A percentile compares a stretch with the other conserved stretches of the same genome.
These are phyloP conservation scores for Basidioascus undulatus DNA, from an alignment of 768 basidiomycete species.

Conservation along the genomic window DNA sequence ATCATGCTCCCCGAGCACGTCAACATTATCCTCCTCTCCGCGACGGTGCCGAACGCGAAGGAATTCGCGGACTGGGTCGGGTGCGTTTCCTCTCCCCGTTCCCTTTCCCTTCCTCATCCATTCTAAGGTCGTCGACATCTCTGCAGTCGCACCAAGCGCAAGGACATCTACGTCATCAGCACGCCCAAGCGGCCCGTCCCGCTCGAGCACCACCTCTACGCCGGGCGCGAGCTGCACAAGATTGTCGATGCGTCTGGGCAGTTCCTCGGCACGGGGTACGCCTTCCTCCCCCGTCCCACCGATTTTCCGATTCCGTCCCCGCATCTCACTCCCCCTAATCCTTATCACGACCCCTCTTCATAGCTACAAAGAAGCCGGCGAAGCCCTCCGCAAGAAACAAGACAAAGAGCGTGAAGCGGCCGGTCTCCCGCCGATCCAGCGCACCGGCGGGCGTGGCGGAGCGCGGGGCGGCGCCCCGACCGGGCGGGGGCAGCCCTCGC, in stretches of 20 bases:
- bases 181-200: slow-evolving; percentile 91
- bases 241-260: slow-evolving; percentile 62
- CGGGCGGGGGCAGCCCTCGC: slow-evolving; percentile 22
- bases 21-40: slow-evolving; percentile 86
- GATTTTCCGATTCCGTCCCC: background rate
- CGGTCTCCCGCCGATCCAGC: slow-evolving; percentile 63
- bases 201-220: slow-evolving; percentile 86
- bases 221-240: slow-evolving; percentile 76
- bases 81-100: slow-evolving; percentile 25
- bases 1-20: slow-evolving; percentile 99
- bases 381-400: slow-evolving; percentile 75
- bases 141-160: slow-evolving; percentile 83
- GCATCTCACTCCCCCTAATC: too few species aligned
- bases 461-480: slow-evolving; percentile 30
- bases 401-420: slow-evolving; percentile 95
- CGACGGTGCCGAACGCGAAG: slow-evolving; percentile 90
- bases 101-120: background rate
- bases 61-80: slow-evolving; percentile 99
- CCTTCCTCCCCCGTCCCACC: slow-evolving; percentile 1
- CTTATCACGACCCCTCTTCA: background rate
- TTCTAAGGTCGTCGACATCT: background rate
- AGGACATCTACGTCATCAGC: slow-evolving; percentile 96
- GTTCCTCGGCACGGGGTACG: slow-evolving; percentile 47
- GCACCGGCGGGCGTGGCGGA: slow-evolving; percentile 59
- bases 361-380: slow-evolving; percentile 74